Conservation (phyloP, 495 filamentous ascomycete species). For the Oidiodendron maius region DNA sequence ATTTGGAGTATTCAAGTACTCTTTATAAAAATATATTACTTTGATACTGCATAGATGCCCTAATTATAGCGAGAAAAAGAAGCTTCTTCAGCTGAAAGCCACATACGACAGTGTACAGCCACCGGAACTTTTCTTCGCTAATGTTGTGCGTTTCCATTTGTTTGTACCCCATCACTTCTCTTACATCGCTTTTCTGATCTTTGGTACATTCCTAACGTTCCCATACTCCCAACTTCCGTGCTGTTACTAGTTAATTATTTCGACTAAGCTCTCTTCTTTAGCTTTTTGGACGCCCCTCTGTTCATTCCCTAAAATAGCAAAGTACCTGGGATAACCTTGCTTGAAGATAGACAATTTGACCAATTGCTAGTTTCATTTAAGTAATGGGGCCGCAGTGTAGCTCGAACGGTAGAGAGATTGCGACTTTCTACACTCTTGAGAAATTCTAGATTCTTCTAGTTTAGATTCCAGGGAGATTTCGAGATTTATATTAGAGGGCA, state of each 20-base stretch:
- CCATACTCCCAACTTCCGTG: neutral
- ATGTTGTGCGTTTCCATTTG: neutral
- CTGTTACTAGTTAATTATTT: neutral
- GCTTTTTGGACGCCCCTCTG: too few species aligned
- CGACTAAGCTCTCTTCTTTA: too few species aligned
- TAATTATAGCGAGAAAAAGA: neutral
- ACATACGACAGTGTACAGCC: neutral
- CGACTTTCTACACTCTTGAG: too few species aligned
- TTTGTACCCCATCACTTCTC: neutral
- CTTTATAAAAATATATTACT: neutral
- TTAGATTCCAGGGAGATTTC: too few species aligned
- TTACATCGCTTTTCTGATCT: neutral
- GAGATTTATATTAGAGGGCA: too few species aligned
- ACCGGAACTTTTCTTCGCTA: neutral
- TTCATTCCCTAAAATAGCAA: too few species aligned
- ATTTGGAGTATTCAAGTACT: neutral
- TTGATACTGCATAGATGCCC: neutral
- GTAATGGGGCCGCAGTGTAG: too few species aligned
- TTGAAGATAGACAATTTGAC: too few species aligned
- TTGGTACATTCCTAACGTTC: neutral
- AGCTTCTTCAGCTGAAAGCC: neutral
- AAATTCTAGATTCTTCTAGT: too few species aligned
- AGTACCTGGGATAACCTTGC: too few species aligned
- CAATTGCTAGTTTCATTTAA: too few species aligned
- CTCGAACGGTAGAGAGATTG: too few species aligned